Evolutionary conservation across 1,284 basidiomycete genomes (phyloP).

Genomic region (Hemileia vastatrix): DNA sequence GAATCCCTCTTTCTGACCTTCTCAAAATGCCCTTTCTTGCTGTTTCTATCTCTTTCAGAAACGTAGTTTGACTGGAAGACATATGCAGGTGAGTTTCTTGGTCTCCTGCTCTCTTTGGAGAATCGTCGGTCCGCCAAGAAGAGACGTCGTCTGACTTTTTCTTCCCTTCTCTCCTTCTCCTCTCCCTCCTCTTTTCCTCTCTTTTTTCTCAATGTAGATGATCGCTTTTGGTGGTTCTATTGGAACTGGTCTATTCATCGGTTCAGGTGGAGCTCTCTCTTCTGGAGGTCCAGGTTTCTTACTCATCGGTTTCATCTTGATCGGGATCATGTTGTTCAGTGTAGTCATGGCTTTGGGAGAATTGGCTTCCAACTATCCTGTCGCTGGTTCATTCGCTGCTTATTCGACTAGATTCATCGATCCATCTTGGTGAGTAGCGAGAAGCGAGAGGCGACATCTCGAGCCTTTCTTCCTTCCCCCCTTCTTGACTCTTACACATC

Average conservation of each 20-base stretch:
- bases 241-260: constrained; percentile 20
- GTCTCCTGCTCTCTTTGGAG: background rate
- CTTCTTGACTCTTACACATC: too few species aligned
- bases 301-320: constrained; percentile 36
- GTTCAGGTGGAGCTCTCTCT: constrained; percentile 32
- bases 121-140: background rate
- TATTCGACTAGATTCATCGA: constrained; percentile 36
- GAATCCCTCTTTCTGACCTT: too few species aligned
- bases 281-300: constrained; percentile 33
- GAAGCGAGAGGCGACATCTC: too few species aligned
- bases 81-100: constrained; percentile 29
- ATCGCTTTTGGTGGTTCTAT: background rate
- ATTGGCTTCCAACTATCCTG: constrained; percentile 33
- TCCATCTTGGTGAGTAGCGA: constrained; percentile 28
- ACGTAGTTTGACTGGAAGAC: constrained; percentile 31
- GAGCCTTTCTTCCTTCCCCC: too few species aligned
- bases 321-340: constrained; percentile 34
- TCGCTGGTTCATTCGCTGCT: constrained; percentile 36
- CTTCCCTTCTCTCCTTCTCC: background rate
- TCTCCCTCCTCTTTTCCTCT: background rate
- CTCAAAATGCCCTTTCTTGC: too few species aligned
- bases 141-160: background rate
- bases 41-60: too few species aligned
- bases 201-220: too few species aligned
- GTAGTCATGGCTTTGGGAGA: constrained; percentile 38